Evolutionary conservation across 768 basidiomycete genomes (phyloP), one percentile per base, ranked within the genome.

Genomic region (Tylopilus intermedius): DNA sequence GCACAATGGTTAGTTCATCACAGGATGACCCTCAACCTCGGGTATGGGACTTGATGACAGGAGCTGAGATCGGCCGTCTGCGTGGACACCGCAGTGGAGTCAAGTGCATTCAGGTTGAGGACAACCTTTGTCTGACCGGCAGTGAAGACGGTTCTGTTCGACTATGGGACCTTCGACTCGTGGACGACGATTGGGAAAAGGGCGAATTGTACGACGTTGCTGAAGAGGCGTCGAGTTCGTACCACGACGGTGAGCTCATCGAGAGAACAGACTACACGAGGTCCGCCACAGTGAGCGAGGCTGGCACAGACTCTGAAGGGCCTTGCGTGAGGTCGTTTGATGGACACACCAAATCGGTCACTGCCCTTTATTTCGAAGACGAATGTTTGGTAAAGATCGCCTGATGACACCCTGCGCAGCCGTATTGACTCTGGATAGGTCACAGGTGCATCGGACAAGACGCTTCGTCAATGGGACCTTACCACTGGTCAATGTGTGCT

Each of bases 401-500:
- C 30, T 10, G 30, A 21, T 48, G 27, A 48, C 24, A 13, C 22
- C 7, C 30, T 58, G 10, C 13, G 15, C 14, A 27, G 37, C 54
- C 8, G 49, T 61, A 48, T 64, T 67, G 30, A 62, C 45, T 50
- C 54, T 47, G n/a, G 48, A 53, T 51, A 94, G 94, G 91, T 98
- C 11, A 97, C 94, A 8, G 96, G 96, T 32, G 95, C 96, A 5
- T 93, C 91, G 4, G 96, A 99, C 74, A 97, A 97, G 72, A 99
- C 96, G 0, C 79, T 99, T 50, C 90, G 96, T 3, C 95, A 98
- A 67, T 99, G 96, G 96, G 96, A 98, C 66, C 81, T 98, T 49
- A 82, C 81, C 18, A 98, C 96, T 0, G 96, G 95, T 7, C 96
- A 98, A 76, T 99, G 96, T 70, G 87, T 98, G 43, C 86, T 96